Base-by-base conservation (phyloP, 2,329 filamentous ascomycete genomes). In the Xylariaceae sp. region DNA sequence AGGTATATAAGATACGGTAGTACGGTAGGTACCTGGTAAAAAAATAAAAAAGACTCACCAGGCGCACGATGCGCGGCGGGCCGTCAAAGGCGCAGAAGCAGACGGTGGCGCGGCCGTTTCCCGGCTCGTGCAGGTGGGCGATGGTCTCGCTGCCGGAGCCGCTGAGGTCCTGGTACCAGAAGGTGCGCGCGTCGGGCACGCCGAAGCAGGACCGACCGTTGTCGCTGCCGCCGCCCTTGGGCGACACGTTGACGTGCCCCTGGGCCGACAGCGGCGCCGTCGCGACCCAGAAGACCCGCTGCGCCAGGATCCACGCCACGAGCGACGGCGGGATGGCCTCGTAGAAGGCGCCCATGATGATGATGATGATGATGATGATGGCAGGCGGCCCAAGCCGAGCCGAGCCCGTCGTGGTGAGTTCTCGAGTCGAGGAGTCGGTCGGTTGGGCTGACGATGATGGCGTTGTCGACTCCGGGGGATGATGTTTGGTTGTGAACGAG, bases 41-140 rank as follows among this genome's bases (percentile, higher is more conserved):
- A n/a, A n/a, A n/a, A n/a, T n/a, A n/a, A n/a, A n/a, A n/a, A n/a
- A n/a, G n/a, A n/a, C n/a, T n/a, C n/a, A n/a, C n/a, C n/a, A 64
- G 42, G 3, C 61, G 43, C 10, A 64, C 36, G 33, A 64, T 64
- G 24, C 57, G 52, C 1, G 61, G 55, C 9, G 58, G 49, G 0
- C 59, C 58, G 17, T 62, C 56, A 30, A 64, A 63, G 3, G 59
- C 56, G 28, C 55, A 80, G 59, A 88, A 86, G 69, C 87, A 78
- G 50, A 89, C 60, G 5, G 81, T 86, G 13, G 83, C 70, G 12
- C 84, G 72, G 19, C 78, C 80, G 48, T 89, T 89, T 5, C 50
- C 51, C 0, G 52, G 55, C 18, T 30, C 18, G 4, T 14, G 30
- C 10, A 32, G 13, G 11, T 32, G 30, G 8, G 27, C 15, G 13